phyloP scores from a whole-genome alignment of 768 basidiomycete species.

The Termitomyces sp. region DNA sequence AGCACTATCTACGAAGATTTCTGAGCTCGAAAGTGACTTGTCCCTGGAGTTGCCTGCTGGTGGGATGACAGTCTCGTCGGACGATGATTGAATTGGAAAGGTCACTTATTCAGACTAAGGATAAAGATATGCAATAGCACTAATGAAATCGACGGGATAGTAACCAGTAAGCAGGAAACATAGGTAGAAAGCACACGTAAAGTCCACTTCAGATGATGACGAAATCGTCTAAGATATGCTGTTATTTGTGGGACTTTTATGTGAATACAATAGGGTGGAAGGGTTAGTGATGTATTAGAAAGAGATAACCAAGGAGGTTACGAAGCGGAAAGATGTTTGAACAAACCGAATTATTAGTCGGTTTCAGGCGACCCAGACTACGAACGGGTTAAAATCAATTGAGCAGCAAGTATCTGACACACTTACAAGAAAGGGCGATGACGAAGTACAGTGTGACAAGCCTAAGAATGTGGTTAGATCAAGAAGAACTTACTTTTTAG shows the following conservation, averaged over 20 bases:
- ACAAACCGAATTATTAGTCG: background rate
- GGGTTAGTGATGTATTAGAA: background rate
- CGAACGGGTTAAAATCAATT: background rate
- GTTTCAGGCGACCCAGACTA: conserved; percentile 28
- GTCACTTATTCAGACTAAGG: background rate
- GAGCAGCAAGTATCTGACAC: background rate
- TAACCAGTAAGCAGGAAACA: background rate
- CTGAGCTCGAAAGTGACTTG: background rate
- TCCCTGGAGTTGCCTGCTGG: background rate
- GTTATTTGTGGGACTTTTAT: background rate
- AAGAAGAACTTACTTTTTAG: background rate
- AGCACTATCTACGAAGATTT: background rate
- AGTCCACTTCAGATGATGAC: background rate
- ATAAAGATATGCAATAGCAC: background rate
- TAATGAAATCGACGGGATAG: background rate
- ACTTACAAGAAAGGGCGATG: conserved; percentile 74
- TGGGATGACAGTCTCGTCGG: background rate
- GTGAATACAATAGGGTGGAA: background rate
- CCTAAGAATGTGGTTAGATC: conserved; percentile 22
- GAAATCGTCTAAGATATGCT: background rate
- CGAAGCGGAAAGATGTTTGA: background rate
- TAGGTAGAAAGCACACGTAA: background rate
- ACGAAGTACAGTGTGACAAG: conserved; percentile 68
- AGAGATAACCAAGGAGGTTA: background rate
- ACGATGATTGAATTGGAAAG: background rate